Percentiles rank a stretch among this genome's conserved stretches.
Conservation (phyloP, 2,329 filamentous ascomycete species). For the Orbilia javanica region DNA sequence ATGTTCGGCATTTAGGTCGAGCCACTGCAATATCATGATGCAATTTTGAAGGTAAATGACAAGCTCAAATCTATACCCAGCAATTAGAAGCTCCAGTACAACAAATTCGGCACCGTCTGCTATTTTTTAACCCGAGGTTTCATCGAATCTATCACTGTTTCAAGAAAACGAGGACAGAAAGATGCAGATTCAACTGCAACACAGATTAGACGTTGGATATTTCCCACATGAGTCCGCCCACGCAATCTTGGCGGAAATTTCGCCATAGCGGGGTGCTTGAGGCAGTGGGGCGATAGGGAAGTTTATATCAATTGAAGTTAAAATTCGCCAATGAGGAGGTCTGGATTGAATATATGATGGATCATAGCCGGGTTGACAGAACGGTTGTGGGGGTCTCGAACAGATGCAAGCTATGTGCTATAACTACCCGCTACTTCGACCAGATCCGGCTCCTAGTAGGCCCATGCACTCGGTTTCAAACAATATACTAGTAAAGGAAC, state of each 20-base stretch:
- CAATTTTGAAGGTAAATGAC: slow-evolving; percentile 47
- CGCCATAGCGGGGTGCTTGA: slow-evolving; percentile 42
- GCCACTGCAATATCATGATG: slow-evolving; percentile 23
- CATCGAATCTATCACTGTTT: slow-evolving; percentile 2
- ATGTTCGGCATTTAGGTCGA: slow-evolving; percentile 24
- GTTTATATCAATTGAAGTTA: neutral
- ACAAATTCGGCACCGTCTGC: neutral
- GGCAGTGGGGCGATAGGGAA: slow-evolving; percentile 23
- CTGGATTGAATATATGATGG: neutral
- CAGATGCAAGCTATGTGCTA: neutral
- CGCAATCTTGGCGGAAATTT: slow-evolving; percentile 58
- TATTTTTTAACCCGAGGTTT: slow-evolving; percentile 7
- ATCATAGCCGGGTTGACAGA: neutral
- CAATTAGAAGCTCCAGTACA: neutral
- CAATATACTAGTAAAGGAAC: neutral
- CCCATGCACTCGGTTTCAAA: neutral
- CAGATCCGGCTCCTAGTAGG: neutral
- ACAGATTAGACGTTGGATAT: slow-evolving; percentile 38
- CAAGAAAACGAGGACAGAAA: neutral
- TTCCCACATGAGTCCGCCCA: slow-evolving; percentile 17
- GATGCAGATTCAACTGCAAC: slow-evolving; percentile 5
- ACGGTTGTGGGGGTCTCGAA: neutral
- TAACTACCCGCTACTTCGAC: neutral
- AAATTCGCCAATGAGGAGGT: neutral
- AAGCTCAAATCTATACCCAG: slow-evolving; percentile 31